Evolutionary conservation across 805 yeast species (phyloP).

Genomic region (Cyberlindnera bimundalis): DNA sequence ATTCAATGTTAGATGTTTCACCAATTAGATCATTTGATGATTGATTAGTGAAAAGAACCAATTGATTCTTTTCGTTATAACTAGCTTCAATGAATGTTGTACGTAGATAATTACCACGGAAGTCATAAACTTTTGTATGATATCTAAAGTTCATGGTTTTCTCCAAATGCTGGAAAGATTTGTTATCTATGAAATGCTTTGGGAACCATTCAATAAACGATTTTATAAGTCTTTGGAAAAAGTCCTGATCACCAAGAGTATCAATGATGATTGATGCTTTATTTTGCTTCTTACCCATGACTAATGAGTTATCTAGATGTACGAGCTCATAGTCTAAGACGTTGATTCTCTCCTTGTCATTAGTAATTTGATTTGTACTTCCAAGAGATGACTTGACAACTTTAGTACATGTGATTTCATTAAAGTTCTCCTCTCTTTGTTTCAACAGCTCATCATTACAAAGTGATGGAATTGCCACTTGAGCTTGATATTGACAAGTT

Average conservation of each 20-base stretch:
- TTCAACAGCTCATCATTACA: slow-evolving; percentile 24
- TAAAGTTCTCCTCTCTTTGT: slow-evolving; percentile 4
- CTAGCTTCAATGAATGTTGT: background rate
- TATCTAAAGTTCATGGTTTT: background rate
- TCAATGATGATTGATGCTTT: slow-evolving; percentile 1
- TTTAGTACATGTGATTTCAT: slow-evolving; percentile 12
- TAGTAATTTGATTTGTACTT: no score
- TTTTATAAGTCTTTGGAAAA: background rate
- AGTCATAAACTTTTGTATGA: slow-evolving; percentile 1
- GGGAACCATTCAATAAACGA: slow-evolving; percentile 9
- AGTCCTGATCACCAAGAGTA: background rate
- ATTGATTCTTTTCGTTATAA: background rate
- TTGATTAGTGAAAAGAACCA: background rate
- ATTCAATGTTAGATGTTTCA: no score
- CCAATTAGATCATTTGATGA: no score
- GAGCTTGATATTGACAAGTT: slow-evolving; percentile 24
- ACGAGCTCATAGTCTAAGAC: slow-evolving; percentile 4
- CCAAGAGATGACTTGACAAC: no score
- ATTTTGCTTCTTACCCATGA: background rate
- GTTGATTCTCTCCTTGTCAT: no score
- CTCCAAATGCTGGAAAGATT: background rate
- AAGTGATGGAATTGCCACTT: slow-evolving; percentile 20
- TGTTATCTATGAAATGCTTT: background rate
- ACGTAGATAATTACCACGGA: background rate
- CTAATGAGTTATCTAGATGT: background rate